phyloP scores from a whole-genome alignment of 768 basidiomycete species.

The Tephrocybe sp. region DNA sequence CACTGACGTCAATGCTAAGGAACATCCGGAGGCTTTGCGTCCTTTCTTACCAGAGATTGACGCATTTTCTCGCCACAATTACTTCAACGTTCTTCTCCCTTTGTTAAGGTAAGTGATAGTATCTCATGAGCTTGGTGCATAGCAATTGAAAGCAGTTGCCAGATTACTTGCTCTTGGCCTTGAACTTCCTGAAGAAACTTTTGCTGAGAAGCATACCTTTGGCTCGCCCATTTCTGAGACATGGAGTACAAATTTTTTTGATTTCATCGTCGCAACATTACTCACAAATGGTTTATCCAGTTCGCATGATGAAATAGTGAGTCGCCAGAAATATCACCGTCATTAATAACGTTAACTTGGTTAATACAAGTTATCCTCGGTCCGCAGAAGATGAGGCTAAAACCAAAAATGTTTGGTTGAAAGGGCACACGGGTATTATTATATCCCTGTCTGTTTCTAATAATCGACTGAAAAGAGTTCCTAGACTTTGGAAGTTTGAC shows the following conservation, averaged over 20 bases:
- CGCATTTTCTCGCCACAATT: constrained; percentile 33
- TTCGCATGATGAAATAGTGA: constrained; percentile 49
- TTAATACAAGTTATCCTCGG: constrained; percentile 35
- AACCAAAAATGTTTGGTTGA: constrained; percentile 47
- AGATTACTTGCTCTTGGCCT: constrained; percentile 39
- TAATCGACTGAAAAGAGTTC: not conserved
- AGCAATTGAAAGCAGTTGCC: not conserved
- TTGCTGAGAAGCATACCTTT: constrained; percentile 38
- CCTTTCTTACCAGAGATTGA: constrained; percentile 35
- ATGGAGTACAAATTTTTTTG: constrained; percentile 25
- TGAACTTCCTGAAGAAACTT: constrained; percentile 44
- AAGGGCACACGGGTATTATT: constrained; percentile 44
- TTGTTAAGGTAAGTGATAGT: constrained; percentile 34
- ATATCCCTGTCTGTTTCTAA: not conserved
- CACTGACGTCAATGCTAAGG: constrained; percentile 27
- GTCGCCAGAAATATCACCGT: constrained; percentile 10
- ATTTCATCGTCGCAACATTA: not conserved
- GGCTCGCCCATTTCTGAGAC: constrained; percentile 32
- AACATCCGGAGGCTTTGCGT: constrained; percentile 34
- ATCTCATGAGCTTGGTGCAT: not conserved
- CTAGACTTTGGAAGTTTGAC: constrained; percentile 44
- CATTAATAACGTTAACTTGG: not conserved
- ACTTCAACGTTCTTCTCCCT: constrained; percentile 34
- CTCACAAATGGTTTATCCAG: constrained; percentile 19
- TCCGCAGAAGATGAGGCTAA: constrained; percentile 39